Conservation (phyloP, 2,329 filamentous ascomycete species). For the Cytospora paraplurivora region DNA sequence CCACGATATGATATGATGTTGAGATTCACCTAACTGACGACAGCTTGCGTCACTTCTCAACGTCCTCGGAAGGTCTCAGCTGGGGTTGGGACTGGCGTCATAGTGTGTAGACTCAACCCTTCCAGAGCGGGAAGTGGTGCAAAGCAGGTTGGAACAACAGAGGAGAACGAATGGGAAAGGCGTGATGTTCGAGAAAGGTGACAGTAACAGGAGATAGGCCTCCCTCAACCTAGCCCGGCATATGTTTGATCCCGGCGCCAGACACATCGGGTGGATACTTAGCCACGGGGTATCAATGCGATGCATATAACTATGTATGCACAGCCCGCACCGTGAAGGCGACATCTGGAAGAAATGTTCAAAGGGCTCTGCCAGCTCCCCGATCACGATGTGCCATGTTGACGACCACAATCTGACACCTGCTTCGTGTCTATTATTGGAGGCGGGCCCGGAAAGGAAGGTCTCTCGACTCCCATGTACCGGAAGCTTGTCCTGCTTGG, state of each 20-base stretch:
- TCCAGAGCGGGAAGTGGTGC: conserved; percentile 11
- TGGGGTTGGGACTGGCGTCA: conserved; percentile 24
- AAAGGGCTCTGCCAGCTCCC: neutral
- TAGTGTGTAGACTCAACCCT: conserved; percentile 9
- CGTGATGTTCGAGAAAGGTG: conserved; percentile 12
- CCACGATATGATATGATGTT: neutral
- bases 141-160: conserved; percentile 15
- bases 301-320: neutral
- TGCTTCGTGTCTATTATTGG: conserved; percentile 17
- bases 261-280: neutral
- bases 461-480: neutral
- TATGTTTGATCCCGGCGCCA: conserved; percentile 1
- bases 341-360: neutral
- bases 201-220: conserved; percentile 13
- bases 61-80: conserved; percentile 7
- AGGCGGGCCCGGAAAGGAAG: neutral
- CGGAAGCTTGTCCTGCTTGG: conserved; percentile 13
- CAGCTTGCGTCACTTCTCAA: conserved; percentile 19
- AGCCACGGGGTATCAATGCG: neutral
- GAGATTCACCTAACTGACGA: conserved; percentile 22
- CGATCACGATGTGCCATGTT: neutral
- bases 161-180: conserved; percentile 11
- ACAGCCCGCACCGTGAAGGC: neutral
- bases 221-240: conserved; percentile 16
- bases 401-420: neutral